phyloP scores from a whole-genome alignment of 75 land plant genomes.

The Cryptomeria japonica region DNA sequence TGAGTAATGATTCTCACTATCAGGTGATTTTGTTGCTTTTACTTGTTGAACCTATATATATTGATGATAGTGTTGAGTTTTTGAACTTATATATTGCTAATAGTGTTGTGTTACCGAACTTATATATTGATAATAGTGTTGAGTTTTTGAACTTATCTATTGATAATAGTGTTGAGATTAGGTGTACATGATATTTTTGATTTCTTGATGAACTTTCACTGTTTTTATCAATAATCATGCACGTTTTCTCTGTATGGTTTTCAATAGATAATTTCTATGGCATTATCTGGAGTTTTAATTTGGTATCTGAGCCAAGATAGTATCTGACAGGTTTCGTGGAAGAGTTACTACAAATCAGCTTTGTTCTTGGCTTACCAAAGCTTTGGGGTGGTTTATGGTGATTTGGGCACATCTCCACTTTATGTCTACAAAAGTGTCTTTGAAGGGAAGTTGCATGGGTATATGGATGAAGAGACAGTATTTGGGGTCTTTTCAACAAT shows the following conservation, averaged over 20 bases:
- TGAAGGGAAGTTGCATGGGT: conserved; percentile 47
- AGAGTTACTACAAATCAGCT: conserved; percentile 31
- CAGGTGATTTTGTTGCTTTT: no score
- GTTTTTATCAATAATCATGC: not conserved
- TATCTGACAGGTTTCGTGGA: conserved; percentile 47
- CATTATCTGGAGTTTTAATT: not conserved
- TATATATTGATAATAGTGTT: no score
- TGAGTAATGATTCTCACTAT: no score
- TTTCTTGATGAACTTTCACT: not conserved
- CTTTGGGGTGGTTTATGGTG: conserved; percentile 97
- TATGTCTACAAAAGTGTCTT: conserved; percentile 87
- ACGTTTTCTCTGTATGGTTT: not conserved
- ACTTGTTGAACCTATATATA: no score
- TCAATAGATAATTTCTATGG: not conserved
- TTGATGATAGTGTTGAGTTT: no score
- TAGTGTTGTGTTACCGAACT: no score
- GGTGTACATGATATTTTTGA: not conserved
- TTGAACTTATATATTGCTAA: no score
- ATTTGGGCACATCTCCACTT: conserved; percentile 85
- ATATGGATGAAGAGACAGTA: conserved; percentile 61
- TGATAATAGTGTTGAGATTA: not conserved
- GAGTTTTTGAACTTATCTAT: not conserved
- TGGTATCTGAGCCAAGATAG: not conserved
- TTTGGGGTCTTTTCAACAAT: conserved; percentile 80
- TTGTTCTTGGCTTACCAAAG: conserved; percentile 85